Evolutionary conservation across 257 asterid species (phyloP).

Genomic region (Solanum stenotomum): DNA sequence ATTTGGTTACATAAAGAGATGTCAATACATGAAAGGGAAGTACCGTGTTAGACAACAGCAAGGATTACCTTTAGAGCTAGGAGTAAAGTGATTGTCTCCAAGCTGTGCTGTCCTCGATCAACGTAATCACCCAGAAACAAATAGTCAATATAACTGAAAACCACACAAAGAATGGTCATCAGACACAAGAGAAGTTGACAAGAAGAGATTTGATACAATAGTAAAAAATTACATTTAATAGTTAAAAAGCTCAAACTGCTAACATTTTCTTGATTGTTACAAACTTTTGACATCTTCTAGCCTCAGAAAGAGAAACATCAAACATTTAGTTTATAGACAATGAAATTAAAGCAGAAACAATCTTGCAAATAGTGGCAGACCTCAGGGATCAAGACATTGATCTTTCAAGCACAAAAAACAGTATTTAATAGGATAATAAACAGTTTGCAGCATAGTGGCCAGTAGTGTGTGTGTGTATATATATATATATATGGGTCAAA

Average conservation of each 20-base stretch:
- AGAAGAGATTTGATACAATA: neutral
- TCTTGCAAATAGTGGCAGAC: neutral
- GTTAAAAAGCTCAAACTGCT: neutral
- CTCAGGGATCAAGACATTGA: neutral
- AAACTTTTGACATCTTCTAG: neutral
- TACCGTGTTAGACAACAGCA: neutral
- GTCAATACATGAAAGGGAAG: neutral
- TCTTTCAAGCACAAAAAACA: neutral
- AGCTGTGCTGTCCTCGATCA: slow-evolving; percentile 99
- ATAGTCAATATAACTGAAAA: slow-evolving; percentile 90
- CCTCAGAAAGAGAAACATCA: neutral
- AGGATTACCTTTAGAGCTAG: slow-evolving; percentile 87
- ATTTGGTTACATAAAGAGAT: neutral
- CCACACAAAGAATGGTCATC: slow-evolving; percentile 7
- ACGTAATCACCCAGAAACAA: slow-evolving; percentile 97
- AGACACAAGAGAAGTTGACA: neutral
- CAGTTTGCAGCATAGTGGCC: neutral
- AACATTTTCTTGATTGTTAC: neutral
- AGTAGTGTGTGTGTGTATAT: neutral
- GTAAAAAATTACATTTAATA: neutral
- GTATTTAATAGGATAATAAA: neutral
- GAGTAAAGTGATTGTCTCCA: slow-evolving; percentile 96
- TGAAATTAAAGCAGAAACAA: neutral
- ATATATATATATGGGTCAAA: neutral
- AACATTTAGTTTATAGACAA: neutral